Evolutionary conservation across 1,284 basidiomycete species (phyloP), one percentile per base, ranked within the genome.

Genomic region (Inonotus obliquus): DNA sequence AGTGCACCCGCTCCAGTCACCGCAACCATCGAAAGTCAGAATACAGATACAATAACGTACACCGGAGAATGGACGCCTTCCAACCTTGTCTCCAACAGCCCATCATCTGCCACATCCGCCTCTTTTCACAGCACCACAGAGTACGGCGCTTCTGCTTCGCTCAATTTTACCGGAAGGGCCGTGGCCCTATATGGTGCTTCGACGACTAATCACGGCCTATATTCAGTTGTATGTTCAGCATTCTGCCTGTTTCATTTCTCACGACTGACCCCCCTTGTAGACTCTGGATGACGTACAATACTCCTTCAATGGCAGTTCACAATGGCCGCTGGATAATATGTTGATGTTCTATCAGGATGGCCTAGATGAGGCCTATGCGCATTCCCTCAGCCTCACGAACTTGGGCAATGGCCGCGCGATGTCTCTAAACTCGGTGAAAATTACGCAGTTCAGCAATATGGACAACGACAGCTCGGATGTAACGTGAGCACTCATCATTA

Each of bases 301-400:
- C 9, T 51, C 57, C 9, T 73, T 69, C 60, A 75, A 75, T 54
- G 72, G 69, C 25, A 72, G 67, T 49, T 73, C 74, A 1, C 63
- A 67, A 57, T 75, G 72, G 71, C 65, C 70, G 3, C 66, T 76
- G 38, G 70, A 70, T 14, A 68, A 76, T 59, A 66, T 73, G 32
- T 62, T 76, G n/a, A 63, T 75, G 37, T 75, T 67, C 64, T 73
- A 72, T 57, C 67, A 69, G 57, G 69, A 70, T 54, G 75, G 73
- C 5, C 62, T 76, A 45, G 70, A 76, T 59, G 70, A 73, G 6
- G 67, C 61, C 13, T 61, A 39, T 38, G 70, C 61, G 7, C 70
- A 75, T 57, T 65, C 67, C 13, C 63, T 76, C 48, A 70, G 63
- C 37, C 53, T 75, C 29, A 70, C 68, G 19, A 73, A 73, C 55